Evolutionary conservation across 805 yeast species (phyloP).

Genomic region (Candida railenensis): DNA sequence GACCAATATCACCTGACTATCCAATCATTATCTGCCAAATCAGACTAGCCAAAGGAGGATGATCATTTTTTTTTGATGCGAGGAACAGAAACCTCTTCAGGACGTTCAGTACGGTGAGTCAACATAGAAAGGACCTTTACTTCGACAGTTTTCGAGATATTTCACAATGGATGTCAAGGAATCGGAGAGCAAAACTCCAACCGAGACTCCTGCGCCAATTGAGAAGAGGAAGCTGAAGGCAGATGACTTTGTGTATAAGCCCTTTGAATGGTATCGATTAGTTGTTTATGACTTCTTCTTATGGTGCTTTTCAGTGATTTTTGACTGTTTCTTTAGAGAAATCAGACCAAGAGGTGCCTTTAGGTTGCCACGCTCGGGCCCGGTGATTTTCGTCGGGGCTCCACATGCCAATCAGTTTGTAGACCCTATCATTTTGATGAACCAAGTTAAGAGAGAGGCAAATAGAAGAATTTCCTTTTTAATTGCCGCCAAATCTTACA

Average conservation of each 20-base stretch:
- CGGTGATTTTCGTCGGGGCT: constrained; percentile 91
- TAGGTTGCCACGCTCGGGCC: constrained; percentile 66
- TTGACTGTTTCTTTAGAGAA: constrained; percentile 80
- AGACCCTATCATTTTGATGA: constrained; percentile 76
- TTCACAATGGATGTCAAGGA: not conserved
- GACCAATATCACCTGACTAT: too few relatives aligned
- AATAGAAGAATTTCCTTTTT: constrained; percentile 74
- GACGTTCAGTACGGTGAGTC: too few relatives aligned
- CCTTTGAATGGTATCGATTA: constrained; percentile 23
- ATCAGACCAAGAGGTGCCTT: constrained; percentile 87
- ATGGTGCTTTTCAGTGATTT: constrained; percentile 37
- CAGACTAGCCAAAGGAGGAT: too few relatives aligned
- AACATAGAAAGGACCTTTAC: too few relatives aligned
- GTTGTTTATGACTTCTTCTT: constrained; percentile 33
- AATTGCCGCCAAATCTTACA: constrained; percentile 79
- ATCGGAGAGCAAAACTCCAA: not conserved
- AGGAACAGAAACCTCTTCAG: too few relatives aligned
- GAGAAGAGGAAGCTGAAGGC: not conserved
- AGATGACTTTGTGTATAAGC: constrained; percentile 1
- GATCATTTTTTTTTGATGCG: too few relatives aligned
- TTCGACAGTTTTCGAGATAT: too few relatives aligned
- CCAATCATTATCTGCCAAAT: too few relatives aligned
- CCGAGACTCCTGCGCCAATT: not conserved
- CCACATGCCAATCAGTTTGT: constrained; percentile 98
- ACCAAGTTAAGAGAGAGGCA: constrained; percentile 67